phyloP scores from a whole-genome alignment of 257 asterid species.

The Solanum virginianum region DNA sequence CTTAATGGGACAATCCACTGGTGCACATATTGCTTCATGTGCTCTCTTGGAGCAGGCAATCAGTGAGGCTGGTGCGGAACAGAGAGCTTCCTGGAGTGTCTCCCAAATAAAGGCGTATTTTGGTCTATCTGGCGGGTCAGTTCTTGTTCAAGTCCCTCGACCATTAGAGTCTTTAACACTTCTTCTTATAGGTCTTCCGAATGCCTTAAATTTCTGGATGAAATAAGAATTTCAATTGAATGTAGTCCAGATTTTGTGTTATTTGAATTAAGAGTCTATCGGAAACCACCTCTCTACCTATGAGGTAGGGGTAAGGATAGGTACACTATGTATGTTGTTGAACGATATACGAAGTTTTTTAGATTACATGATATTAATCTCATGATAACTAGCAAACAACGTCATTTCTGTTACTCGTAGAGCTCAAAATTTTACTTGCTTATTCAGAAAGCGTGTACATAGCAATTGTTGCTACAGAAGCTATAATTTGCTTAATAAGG shows the following conservation, averaged over 20 bases:
- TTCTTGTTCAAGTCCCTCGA: neutral
- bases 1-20: constrained; percentile 98
- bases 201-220: neutral
- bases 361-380: neutral
- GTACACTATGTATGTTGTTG: neutral
- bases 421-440: neutral
- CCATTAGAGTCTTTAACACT: neutral
- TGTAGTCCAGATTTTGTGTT: neutral
- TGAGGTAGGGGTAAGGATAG: neutral
- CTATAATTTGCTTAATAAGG: neutral
- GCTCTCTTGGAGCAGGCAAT: constrained; percentile 80
- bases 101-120: constrained; percentile 80
- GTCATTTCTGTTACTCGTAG: neutral
- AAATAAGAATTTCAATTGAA: neutral
- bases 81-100: constrained; percentile 69
- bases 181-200: neutral
- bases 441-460: neutral
- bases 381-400: neutral
- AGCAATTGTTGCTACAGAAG: neutral
- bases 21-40: constrained; percentile 94
- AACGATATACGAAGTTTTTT: neutral
- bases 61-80: constrained; percentile 69
- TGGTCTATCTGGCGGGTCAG: constrained; percentile 98
- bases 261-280: neutral
- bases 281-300: neutral